Evolutionary conservation across 2,329 filamentous ascomycete species (phyloP), one percentile per base, ranked within the genome.

Genomic region (Raffaelea arxii): DNA sequence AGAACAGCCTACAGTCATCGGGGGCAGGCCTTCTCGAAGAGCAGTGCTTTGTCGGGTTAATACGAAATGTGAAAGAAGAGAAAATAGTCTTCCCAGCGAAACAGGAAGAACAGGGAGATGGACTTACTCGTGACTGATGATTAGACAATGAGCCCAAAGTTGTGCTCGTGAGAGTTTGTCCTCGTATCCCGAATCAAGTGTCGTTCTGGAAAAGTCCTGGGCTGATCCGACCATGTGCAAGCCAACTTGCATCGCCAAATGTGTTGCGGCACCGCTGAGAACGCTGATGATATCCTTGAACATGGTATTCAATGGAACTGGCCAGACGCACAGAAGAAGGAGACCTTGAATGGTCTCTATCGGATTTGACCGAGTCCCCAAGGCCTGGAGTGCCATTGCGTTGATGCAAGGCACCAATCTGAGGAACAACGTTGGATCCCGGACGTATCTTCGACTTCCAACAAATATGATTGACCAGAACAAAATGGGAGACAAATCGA

Each of bases 391-490:
- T 2, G 62, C 63, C 25, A 65, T 57, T 19, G 59, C 58, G 9
- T 59, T 63, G 32, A 65, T 62, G 21, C 55, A 52, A 32, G 60
- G 55, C 24, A 57, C 59, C 4, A 61, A 58, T 42, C 54, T 59
- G 19, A 59, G 57, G 3, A 64, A 53, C 22, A 64, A 55, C 9
- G 55, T 62, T 6, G 58, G 62, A 46, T 66, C 61, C 27, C 62
- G 59, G 22, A 54, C 42, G 49, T 65, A 67, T 48, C 61, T 52
- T 49, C 64, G 55, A 19, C 63, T 61, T 25, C 65, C 65, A 12
- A 64, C 62, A 41, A 62, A 61, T 6, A 66, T 54, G 19, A 67
- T 63, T 14, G 55, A 55, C 65, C 65, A 67, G 51, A 66, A 67
- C 4, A 67, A 53, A 47, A 59, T 52, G 10, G 43, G 43, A 12